Conservation (phyloP, 768 basidiomycete species). For the Trametes elegans region DNA sequence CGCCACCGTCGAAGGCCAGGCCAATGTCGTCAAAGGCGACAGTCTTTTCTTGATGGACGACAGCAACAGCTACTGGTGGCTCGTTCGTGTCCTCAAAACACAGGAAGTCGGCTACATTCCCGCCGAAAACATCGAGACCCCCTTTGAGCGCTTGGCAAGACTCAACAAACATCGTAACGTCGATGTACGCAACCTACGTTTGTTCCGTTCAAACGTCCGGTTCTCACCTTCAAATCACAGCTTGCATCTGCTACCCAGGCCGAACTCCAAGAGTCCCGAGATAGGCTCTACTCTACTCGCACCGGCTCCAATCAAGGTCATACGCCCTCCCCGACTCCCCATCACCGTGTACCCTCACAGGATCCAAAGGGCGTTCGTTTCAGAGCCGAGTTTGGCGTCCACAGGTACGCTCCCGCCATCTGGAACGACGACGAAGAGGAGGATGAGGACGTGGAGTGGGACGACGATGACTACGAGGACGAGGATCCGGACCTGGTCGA, state of each 20-base stretch:
- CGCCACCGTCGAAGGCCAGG: constrained; percentile 97
- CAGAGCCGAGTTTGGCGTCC: constrained; percentile 60
- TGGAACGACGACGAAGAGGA: constrained; percentile 77
- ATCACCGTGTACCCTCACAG: constrained; percentile 34
- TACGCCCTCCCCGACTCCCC: constrained; percentile 50
- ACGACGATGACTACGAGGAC: constrained; percentile 66
- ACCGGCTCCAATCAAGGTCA: constrained; percentile 40
- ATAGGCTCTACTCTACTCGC: constrained; percentile 50
- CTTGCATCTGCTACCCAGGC: constrained; percentile 72
- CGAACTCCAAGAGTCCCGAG: constrained; percentile 53
- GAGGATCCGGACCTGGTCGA: constrained; percentile 63
- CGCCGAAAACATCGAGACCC: constrained; percentile 98
- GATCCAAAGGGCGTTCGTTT: constrained; percentile 57
- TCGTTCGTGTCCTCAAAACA: constrained; percentile 96
- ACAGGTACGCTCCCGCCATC: constrained; percentile 78
- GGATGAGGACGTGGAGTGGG: constrained; percentile 59
- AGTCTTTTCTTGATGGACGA: constrained; percentile 96
- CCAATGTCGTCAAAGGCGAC: constrained; percentile 98
- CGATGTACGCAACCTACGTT: constrained; percentile 59
- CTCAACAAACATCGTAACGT: constrained; percentile 97
- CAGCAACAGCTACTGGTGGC: constrained; percentile 99
- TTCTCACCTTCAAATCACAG: constrained; percentile 35
- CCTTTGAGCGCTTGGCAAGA: constrained; percentile 91
- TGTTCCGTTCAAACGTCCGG: not conserved
- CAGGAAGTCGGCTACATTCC: constrained; percentile 99